phyloP scores from a whole-genome alignment of 169 alveolate species.

The Plasmodium cynomolgi region DNA sequence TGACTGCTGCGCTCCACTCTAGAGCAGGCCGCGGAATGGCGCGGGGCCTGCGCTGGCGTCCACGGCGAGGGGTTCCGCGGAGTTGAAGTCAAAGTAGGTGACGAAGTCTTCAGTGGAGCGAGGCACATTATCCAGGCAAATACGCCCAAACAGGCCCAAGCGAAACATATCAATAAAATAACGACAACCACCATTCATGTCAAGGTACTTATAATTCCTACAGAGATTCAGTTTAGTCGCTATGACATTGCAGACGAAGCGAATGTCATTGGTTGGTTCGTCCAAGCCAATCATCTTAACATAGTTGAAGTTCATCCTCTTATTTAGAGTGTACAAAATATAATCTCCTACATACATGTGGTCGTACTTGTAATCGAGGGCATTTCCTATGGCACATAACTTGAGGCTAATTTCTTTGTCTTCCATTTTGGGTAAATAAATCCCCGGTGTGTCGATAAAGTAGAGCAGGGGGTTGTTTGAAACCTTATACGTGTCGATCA shows the following conservation, averaged over 20 bases:
- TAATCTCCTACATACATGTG: conserved; percentile 85
- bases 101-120: conserved; percentile 10
- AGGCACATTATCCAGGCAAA: conserved; percentile 42
- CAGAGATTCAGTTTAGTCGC: conserved; percentile 60
- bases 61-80: conserved; percentile 31
- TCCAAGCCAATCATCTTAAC: conserved; percentile 81
- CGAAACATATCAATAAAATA: conserved; percentile 60
- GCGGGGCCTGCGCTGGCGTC: background rate
- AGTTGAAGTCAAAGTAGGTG: conserved; percentile 54
- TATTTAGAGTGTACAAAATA: conserved; percentile 81
- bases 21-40: conserved; percentile 56
- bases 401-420: conserved; percentile 85
- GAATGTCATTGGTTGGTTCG: conserved; percentile 85
- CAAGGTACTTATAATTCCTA: conserved; percentile 66
- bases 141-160: conserved; percentile 54
- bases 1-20: background rate
- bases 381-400: conserved; percentile 86
- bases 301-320: conserved; percentile 77
- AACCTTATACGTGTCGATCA: conserved; percentile 44
- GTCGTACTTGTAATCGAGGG: conserved; percentile 88
- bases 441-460: conserved; percentile 71
- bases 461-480: conserved; percentile 66
- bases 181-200: conserved; percentile 73
- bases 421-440: conserved; percentile 76
- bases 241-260: conserved; percentile 55